phyloP scores from a whole-genome alignment of 805 yeast species.

The Huiozyma naganishii region DNA sequence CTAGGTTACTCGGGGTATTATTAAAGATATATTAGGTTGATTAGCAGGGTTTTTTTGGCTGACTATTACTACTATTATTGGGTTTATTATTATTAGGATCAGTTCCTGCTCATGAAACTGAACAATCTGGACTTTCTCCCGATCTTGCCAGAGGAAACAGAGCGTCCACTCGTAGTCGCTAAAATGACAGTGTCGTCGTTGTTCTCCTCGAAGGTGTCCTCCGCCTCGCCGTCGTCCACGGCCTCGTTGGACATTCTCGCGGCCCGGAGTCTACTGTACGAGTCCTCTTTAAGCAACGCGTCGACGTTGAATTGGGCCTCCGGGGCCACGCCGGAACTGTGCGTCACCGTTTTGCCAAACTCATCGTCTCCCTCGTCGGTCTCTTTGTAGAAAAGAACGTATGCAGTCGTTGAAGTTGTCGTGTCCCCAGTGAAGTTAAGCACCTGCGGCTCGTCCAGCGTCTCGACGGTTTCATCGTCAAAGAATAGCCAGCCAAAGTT shows the following conservation, averaged over 20 bases:
- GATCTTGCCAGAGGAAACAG: neutral
- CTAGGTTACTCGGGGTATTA: too few relatives aligned
- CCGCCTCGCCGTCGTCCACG: neutral
- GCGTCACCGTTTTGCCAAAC: neutral
- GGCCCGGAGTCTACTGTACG: too few relatives aligned
- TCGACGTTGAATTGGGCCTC: neutral
- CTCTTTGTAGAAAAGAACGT: constrained; percentile 71
- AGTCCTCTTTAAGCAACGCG: neutral
- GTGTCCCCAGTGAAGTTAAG: constrained; percentile 79
- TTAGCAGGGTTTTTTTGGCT: too few relatives aligned
- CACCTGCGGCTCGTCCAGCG: constrained; percentile 73
- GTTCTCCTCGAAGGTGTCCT: constrained; percentile 1
- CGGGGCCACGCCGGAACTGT: too few relatives aligned
- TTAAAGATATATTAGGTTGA: too few relatives aligned
- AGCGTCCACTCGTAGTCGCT: neutral
- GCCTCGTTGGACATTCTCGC: neutral
- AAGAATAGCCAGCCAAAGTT: constrained; percentile 80
- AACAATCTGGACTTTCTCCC: constrained; percentile 3
- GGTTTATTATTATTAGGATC: too few relatives aligned
- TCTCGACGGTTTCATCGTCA: constrained; percentile 91
- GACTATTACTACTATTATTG: too few relatives aligned
- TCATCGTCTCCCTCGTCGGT: constrained; percentile 18
- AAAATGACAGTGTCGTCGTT: neutral
- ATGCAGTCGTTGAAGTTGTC: constrained; percentile 82
- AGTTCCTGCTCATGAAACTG: constrained; percentile 2